Base-by-base conservation (phyloP, 495 filamentous ascomycete species). In the Delitschia confertaspora region DNA sequence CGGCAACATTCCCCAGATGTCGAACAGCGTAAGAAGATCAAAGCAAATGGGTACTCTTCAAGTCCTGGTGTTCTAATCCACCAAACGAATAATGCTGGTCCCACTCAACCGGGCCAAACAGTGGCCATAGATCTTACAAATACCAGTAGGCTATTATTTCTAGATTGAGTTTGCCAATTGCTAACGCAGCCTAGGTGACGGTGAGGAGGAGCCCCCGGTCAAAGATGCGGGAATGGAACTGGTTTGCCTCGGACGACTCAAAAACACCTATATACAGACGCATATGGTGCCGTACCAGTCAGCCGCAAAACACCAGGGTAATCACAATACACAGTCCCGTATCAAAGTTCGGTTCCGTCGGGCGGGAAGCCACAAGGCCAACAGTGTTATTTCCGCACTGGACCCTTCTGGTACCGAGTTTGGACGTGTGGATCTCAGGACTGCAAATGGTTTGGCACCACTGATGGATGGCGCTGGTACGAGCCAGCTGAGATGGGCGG, bases 241-340 rank as follows among this genome's bases (percentile, higher is more conserved):
- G 53, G 82, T 95, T 19, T 95, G 91, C 64, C 88, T 85, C 58
- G 91, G 91, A 6, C 80, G 79, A 59, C 57, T 95, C 14, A 76
- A 85, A 26, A 69, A 71, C 14, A 78, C 80, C 3, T 79, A 64
- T 37, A 66, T 93, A 43, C 79, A 80, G 27, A 79, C 83, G 14
- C 69, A 78, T 47, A 56, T 64, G 10, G 73, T 93, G 1, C 88
- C 80, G 3, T 65, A 61, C 2, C 73, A 83, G 0, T 80, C 75
- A 47, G 78, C 78, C 2, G 66, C 68, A 11, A 63, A 69, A n/a
- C 68, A 74, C 35, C 61, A 69, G 10, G 69, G 76, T 33, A 65
- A 65, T 21, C 47, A 62, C 33, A 55, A 21, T 5, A 66, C 72
- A 34, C 91, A 85, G 83, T 82, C 85, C 0, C 65, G 74, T 5